These are phyloP conservation scores for Penicillium argentinense DNA, from an alignment of 495 filamentous ascomycete genomes.

Conservation along the genomic window DNA sequence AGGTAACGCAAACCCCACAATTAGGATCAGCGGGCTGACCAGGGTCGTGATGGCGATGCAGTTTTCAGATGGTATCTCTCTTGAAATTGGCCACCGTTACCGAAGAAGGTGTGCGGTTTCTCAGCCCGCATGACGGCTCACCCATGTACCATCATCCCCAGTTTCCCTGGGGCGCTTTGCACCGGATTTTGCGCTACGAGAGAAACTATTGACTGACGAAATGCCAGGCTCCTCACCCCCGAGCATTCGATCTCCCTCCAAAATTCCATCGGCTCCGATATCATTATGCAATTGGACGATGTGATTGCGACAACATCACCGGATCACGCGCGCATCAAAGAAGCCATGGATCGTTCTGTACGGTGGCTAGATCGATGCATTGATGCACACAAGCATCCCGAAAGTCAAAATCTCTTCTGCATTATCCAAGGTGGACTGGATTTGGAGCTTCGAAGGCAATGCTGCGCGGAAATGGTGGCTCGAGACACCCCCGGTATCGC, in stretches of 20 bases:
- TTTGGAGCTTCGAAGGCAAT: constrained; percentile 80
- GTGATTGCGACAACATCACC: constrained; percentile 94
- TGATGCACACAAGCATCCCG: constrained; percentile 80
- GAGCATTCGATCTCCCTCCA: constrained; percentile 97
- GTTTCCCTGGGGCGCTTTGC: too few relatives aligned
- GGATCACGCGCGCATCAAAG: constrained; percentile 78
- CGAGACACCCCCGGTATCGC: constrained; percentile 94
- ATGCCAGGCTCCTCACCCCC: constrained; percentile 75
- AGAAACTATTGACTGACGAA: constrained; percentile 4
- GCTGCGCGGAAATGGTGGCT: constrained; percentile 85
- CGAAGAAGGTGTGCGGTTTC: constrained; percentile 92
- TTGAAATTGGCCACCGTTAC: constrained; percentile 92
- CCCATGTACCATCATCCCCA: constrained; percentile 89
- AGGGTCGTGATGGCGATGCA: constrained; percentile 29
- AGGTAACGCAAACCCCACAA: neutral
- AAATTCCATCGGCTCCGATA: constrained; percentile 96
- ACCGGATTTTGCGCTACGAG: too few relatives aligned
- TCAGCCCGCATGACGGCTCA: constrained; percentile 88
- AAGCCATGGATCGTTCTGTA: constrained; percentile 95
- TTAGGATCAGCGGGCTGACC: constrained; percentile 13
- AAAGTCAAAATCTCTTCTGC: constrained; percentile 92
- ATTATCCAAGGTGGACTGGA: constrained; percentile 97
- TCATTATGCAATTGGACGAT: constrained; percentile 99
- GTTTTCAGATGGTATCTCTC: constrained; percentile 98
- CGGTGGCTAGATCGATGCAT: constrained; percentile 99